A percentile compares a stretch with the other conserved stretches of the same genome.
Conservation (phyloP, 1,284 basidiomycete genomes). For the Leccinum angustisporum region DNA sequence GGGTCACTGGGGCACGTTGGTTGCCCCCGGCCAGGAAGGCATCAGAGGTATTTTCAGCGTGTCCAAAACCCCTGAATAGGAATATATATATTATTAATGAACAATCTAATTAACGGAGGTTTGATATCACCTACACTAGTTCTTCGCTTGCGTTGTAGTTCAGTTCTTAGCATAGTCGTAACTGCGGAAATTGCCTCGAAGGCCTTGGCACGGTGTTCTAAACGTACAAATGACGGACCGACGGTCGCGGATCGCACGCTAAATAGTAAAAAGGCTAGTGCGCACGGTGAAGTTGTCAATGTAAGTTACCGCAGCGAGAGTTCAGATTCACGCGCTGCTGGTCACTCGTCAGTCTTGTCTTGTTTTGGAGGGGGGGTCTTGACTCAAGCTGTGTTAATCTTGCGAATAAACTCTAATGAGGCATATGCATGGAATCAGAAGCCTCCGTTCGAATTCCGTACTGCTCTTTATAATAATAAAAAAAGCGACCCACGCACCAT, state of each 20-base stretch:
- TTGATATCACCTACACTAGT: constrained; percentile 11
- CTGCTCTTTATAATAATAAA: neutral
- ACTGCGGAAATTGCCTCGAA: constrained; percentile 32
- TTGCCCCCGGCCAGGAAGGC: constrained; percentile 26
- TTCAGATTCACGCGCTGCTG: neutral
- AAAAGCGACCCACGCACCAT: constrained; percentile 9
- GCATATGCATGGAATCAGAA: constrained; percentile 22
- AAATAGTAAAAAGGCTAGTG: constrained; percentile 14
- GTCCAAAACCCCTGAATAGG: constrained; percentile 37
- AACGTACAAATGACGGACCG: constrained; percentile 6
- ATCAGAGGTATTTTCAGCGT: constrained; percentile 57
- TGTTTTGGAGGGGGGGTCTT: neutral
- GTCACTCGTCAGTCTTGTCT: neutral
- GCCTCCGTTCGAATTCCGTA: neutral
- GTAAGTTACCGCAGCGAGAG: neutral
- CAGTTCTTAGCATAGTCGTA: constrained; percentile 13
- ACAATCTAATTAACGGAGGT: constrained; percentile 30
- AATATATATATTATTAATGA: constrained; percentile 31
- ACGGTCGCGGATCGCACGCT: constrained; percentile 14
- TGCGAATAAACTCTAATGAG: constrained; percentile 27
- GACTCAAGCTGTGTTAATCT: constrained; percentile 19
- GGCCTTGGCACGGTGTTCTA: constrained; percentile 18
- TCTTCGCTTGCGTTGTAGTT: constrained; percentile 2
- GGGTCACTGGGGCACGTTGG: constrained; percentile 29
- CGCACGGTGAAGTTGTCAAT: neutral